Evolutionary conservation across 495 filamentous ascomycete species (phyloP).

Genomic region (Articulospora tetracladia): DNA sequence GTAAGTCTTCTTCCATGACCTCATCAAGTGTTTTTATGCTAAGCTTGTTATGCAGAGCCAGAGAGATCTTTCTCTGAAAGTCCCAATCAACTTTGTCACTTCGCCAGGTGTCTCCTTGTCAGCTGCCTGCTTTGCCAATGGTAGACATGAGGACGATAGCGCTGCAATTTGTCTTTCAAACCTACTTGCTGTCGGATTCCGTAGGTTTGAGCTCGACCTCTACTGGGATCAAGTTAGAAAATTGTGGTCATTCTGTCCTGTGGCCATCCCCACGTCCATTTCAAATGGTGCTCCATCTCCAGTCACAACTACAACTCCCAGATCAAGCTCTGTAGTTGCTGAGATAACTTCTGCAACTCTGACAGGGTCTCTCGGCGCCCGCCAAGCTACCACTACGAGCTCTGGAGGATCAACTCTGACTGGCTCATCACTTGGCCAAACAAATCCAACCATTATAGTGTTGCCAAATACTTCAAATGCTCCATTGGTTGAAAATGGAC

Average conservation of each 20-base stretch:
- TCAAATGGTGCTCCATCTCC: slow-evolving; percentile 18
- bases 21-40: background rate
- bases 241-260: slow-evolving; percentile 59
- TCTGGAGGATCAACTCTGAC: slow-evolving; percentile 8
- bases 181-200: slow-evolving; percentile 54
- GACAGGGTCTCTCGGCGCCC: background rate
- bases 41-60: slow-evolving; percentile 43
- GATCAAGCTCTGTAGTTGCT: slow-evolving; percentile 12
- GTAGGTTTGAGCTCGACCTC: slow-evolving; percentile 55
- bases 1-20: slow-evolving; percentile 6
- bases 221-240: slow-evolving; percentile 56
- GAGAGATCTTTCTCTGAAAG: slow-evolving; percentile 53
- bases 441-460: slow-evolving; percentile 27
- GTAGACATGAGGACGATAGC: slow-evolving; percentile 41
- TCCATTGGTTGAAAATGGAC: slow-evolving; percentile 46
- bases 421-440: slow-evolving; percentile 24
- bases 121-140: slow-evolving; percentile 54
- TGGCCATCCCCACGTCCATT: slow-evolving; percentile 23
- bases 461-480: slow-evolving; percentile 30
- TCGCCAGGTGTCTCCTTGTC: slow-evolving; percentile 49
- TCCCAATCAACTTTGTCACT: slow-evolving; percentile 61
- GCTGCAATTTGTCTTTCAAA: slow-evolving; percentile 56
- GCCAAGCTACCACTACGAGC: background rate
- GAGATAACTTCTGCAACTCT: background rate
- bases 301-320: slow-evolving; percentile 26